Evolutionary conservation across 306 rosid genomes (phyloP), one percentile per base, ranked within the genome.

Genomic region (Begonia fuchsioides): DNA sequence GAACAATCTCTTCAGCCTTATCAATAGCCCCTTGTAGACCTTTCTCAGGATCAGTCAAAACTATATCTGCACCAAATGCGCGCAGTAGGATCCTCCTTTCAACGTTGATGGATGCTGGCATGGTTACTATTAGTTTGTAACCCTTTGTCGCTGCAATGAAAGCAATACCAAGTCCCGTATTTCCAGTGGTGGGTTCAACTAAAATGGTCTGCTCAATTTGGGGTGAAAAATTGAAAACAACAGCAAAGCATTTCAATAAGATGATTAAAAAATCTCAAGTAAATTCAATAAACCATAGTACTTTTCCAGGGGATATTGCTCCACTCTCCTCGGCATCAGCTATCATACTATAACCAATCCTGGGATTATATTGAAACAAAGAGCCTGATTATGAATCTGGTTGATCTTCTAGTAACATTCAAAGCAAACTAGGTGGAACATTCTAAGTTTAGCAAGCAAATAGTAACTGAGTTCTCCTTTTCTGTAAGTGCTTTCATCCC

Each of bases 151-250:
- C 93, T 19, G 95, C 95, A 66, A 83, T 63, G 49, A 88, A 84
- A 66, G 97, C 97, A 68, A 84, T 71, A 58, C 86, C 97, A 45
- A 88, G 72, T 61, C 97, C 95, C 0, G 97, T 88, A 67, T 88
- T 88, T 68, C 97, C 97, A 51, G 80, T 88, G 8, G 95, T 88
- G 58, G 97, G 95, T 65, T 88, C 97, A 64, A 88, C 97, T 72
- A 88, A 76, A 68, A 74, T 59, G 65, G 68, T 81, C 97, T 84
- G 78, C 76, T 68, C 19, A 32, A 56, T 61, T 47, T 51, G 47
- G 68, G 15, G 56, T 43, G 52, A 44, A 55, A 52, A 51, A 58
- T 45, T 1, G 11, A 11, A 1, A 46, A 4, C 10, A 9, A 46
- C 2, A 26, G 14, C 1, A 41, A 41, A 41, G n/a, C 45, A 41